Evolutionary conservation across 352 stramenopile genomes (phyloP).

Genomic region (Phytophthora capsici): DNA sequence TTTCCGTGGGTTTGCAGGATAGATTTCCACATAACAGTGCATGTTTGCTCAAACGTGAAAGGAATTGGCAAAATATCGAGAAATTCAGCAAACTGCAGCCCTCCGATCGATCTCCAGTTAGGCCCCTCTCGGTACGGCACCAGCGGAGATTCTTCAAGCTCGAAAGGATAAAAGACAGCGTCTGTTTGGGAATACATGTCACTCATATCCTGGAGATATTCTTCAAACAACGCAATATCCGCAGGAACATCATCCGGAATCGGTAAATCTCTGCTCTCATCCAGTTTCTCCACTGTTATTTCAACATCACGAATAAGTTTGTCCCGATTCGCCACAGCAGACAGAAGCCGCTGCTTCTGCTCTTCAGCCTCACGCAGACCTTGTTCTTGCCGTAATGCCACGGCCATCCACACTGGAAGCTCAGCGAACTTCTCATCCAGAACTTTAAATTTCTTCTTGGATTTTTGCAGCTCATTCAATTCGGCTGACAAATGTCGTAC

Average conservation of each 20-base stretch:
- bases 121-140: background rate
- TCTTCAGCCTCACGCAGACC: background rate
- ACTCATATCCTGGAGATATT: background rate
- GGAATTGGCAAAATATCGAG: background rate
- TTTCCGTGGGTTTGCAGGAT: background rate
- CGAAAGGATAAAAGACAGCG: background rate
- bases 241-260: background rate
- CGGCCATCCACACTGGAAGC: background rate
- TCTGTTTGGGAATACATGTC: background rate
- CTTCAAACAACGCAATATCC: slow-evolving; percentile 2
- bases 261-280: background rate
- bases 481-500: background rate
- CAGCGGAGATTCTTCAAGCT: background rate
- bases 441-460: slow-evolving; percentile 3
- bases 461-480: background rate
- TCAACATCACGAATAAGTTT: background rate
- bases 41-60: background rate
- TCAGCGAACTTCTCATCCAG: background rate
- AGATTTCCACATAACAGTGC: background rate
- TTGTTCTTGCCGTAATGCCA: background rate
- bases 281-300: background rate
- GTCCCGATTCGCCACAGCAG: background rate
- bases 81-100: background rate
- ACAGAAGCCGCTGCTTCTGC: background rate
- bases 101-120: background rate